Conservation (phyloP, 2,329 filamentous ascomycete genomes). For the Fusarium sp. region DNA sequence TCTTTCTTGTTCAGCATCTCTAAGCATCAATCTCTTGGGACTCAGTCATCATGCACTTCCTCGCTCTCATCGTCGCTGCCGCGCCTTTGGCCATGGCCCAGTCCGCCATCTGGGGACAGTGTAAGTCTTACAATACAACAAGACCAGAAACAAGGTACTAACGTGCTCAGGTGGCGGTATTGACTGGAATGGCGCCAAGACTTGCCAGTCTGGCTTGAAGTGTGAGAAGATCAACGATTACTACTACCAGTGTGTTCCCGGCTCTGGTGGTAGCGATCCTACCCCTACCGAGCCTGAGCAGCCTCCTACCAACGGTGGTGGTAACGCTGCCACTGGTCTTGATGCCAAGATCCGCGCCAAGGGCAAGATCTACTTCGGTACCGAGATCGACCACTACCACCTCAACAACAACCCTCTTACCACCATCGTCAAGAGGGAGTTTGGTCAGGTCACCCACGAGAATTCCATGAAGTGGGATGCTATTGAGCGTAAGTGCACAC, state of each 20-base stretch:
- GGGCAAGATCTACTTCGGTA: constrained; percentile 75
- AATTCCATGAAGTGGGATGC: constrained; percentile 79
- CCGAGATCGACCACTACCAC: constrained; percentile 64
- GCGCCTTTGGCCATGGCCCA: constrained; percentile 15
- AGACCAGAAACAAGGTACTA: neutral
- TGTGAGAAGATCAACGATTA: constrained; percentile 24
- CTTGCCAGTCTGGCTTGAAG: constrained; percentile 5
- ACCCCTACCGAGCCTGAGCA: neutral
- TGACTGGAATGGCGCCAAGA: neutral
- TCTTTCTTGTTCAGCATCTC: neutral
- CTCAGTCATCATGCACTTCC: constrained; percentile 9
- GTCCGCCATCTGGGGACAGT: constrained; percentile 18
- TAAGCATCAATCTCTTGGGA: neutral
- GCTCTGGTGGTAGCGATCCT: neutral
- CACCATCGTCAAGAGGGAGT: constrained; percentile 68
- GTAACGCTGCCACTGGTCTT: constrained; percentile 1
- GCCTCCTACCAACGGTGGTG: neutral
- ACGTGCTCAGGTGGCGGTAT: neutral
- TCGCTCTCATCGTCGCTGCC: constrained; percentile 11
- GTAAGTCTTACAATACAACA: neutral
- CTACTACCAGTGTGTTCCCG: constrained; percentile 23
- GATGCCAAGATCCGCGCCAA: constrained; percentile 57
- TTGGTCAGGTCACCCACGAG: constrained; percentile 74
- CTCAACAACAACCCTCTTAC: constrained; percentile 59
- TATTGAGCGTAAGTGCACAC: constrained; percentile 14